Base-by-base conservation (phyloP, 345 rosid genomes). In the Moricandia moricandioides region DNA sequence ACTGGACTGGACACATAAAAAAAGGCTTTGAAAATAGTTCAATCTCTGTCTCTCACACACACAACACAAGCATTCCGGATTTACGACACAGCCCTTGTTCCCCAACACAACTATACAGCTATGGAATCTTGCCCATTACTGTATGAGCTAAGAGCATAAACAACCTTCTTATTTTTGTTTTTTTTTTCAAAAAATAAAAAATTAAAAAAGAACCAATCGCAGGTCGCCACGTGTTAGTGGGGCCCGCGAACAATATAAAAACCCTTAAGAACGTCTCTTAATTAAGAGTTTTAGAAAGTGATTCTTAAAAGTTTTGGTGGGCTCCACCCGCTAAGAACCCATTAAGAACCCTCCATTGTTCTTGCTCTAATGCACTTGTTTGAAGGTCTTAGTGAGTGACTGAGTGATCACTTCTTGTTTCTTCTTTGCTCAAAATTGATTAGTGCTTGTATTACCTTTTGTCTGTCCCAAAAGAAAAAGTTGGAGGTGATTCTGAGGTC, bases 381-480 rank as follows among this genome's bases (percentile, higher is more conserved):
- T 45, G 17, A 45, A 45, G 52, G 17, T 45, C 72, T 66, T 56
- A 76, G 69, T 75, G 72, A 84, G 68, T 86, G 88, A 74, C 24
- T 81, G 77, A 85, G 17, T 49, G 77, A 52, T 66, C 68, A 71
- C 68, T 65, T 71, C 63, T 71, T 59, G 77, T 66, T 60, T 71
- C 81, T 64, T 47, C 67, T 71, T 78, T 52, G 59, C 63, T 78
- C 72, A 72, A 73, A 66, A 24, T 72, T 17, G 55, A 49, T 60
- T 72, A 66, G 73, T 65, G 73, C 39, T 69, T 54, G 52, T 30
- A 57, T 18, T 43, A 35, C 7, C 27, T 60, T 59, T 59, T 49
- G 64, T 58, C 62, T 45, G 24, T 67, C 62, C 68, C 55, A 63
- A 58, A 51, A 78, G 10, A 33, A 69, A 71, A 78, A 60, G 30